Base-by-base conservation (phyloP, 306 rosid genomes). In the Coriaria nepalensis region DNA sequence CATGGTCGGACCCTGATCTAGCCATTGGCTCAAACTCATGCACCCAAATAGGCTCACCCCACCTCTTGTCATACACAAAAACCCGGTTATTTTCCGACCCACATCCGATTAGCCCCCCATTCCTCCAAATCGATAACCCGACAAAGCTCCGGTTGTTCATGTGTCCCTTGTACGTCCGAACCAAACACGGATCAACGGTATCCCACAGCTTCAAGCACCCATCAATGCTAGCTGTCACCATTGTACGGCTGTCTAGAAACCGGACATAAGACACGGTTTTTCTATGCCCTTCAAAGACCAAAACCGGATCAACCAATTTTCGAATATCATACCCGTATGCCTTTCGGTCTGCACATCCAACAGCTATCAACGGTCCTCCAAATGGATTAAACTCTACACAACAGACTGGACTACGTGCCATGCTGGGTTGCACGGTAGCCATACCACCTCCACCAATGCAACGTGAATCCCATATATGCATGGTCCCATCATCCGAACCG, bases 391-490 rank as follows among this genome's bases (percentile, higher is more conserved):
- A 79, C 66, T 79, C 87, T 15, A 79, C 79, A 42, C 75, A 69
- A 33, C 87, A 79, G 5, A 79, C 77, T 3, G 87, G 47, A 10
- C 59, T 60, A 0, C 72, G 29, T 0, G 62, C 50, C 0, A 5
- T 36, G 44, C 72, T 51, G 2, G 87, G 87, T 53, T 52, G 61
- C 42, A 57, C 79, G 2, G 15, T 37, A 5, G 72, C 77, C 61
- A 78, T 55, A 42, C 59, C 54, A 5, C 43, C 35, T 8, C 78
- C 75, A 13, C 66, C 56, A 0, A 69, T 72, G 20, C 69, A 60
- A 2, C 87, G 82, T 35, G 82, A 59, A 48, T 79, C 87, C 87
- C 87, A 79, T 38, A 67, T 62, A 50, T 79, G 87, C 56, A 79
- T 49, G 13, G 87, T 68, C n/a, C 87, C 82, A 8, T 79, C 87